Evolutionary conservation across 1,284 basidiomycete species (phyloP), one percentile per base, ranked within the genome.

Genomic region (Schizophyllum amplum): DNA sequence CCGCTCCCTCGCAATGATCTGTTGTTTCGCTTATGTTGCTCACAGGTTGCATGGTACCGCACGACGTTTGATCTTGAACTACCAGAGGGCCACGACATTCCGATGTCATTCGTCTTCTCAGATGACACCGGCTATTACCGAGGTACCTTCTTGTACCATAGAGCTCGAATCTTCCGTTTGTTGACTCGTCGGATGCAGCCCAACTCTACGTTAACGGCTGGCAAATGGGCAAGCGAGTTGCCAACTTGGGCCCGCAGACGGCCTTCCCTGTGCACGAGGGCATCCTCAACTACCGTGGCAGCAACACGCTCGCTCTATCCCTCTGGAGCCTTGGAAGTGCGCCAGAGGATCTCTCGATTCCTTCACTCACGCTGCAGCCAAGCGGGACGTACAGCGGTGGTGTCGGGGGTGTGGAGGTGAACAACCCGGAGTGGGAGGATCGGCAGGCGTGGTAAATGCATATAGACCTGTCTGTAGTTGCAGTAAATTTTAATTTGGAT

Each of bases 371-470:
- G 54, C 69, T 90, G 6, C 75, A 73, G 0, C 66, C 86, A 21
- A 84, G 89, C 58, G 75, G 71, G 1, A 69, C 82, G 1, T 77
- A 83, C 54, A 81, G 87, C 54, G 86, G 86, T 54, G 86, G 87
- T 7, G 79, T 87, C 20, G 83, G 82, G 1, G 66, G 70, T 7
- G 73, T 89, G 27, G 70, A 69, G 15, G 65, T 69, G n/a, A 77
- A 87, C 67, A 90, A 88, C 61, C 86, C 86, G 0, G 58, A 26
- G 9, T 88, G 83, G 83, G 33, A 42, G 33, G 33, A 42, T 42
- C 33, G 33, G 33, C 33, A 42, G 33, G 33, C 33, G 11, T 42
- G 33, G 33, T 42, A 42, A 17, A 42, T 42, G 33, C n/a, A n/a
- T n/a, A n/a, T n/a, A n/a, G n/a, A n/a, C n/a, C n/a, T n/a, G n/a